Base-by-base conservation (phyloP, 1,284 basidiomycete species). In the Marasmius tenuissimus region DNA sequence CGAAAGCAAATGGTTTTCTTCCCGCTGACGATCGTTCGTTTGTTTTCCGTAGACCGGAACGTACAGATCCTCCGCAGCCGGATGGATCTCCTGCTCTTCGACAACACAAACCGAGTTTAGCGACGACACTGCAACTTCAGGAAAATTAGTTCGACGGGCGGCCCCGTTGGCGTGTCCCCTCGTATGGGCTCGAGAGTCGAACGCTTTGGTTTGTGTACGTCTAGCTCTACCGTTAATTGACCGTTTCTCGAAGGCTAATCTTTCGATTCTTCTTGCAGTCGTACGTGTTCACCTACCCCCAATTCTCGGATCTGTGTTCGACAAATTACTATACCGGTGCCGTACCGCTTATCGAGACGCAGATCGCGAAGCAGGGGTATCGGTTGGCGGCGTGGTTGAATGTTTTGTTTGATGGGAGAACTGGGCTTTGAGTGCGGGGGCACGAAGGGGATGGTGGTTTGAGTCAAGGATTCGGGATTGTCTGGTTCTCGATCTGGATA, bases 341-440 rank as follows among this genome's bases (percentile, higher is more conserved):
- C 4, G 73, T 83, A 35, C 81, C 82, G 0, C 75, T 84, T 53
- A 83, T 85, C 61, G 81, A 85, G 64, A 65, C 75, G 27, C 84
- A 85, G 68, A 76, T 85, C 39, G 83, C 84, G 8, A 85, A 84
- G 69, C 80, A 81, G 68, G 83, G 83, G 1, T 85, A 78, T 68
- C 76, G 83, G 16, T 74, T 85, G 47, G 84, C 82, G 2, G 81
- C 81, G 3, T 85, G 83, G 84, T 72, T 85, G 62, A 84, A 85
- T 66, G 78, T 82, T 47, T 72, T 85, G 45, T 83, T 84, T 61
- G 76, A 75, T 59, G 72, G 70, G 20, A 61, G 2, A 42, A 42
- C 40, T 27, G 27, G 27, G 27, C 27, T 27, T 27, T 27, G 27
- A 27, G 2, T 27, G 27, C 4, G 27, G 27, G 27, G 27, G 27